A percentile compares a stretch with the other conserved stretches of the same genome.
Evolutionary conservation across 441 rosid species (phyloP).

Genomic region (Populus hybrid): DNA sequence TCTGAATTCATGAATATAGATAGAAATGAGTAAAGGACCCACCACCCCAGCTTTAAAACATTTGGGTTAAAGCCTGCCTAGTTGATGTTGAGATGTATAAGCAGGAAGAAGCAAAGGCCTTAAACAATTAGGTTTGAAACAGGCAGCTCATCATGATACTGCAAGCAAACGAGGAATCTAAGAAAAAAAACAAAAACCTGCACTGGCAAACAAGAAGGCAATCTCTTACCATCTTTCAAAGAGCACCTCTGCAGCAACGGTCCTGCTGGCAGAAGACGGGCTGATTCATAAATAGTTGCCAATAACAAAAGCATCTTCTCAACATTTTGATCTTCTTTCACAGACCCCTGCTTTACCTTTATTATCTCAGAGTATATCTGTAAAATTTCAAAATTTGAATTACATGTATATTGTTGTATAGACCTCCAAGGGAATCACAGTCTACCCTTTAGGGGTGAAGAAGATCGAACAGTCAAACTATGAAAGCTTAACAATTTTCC

Average conservation of each 20-base stretch:
- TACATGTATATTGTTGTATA: slow-evolving; percentile 9
- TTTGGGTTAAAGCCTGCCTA: neutral
- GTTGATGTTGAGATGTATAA: neutral
- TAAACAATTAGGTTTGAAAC: slow-evolving; percentile 5
- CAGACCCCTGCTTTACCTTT: slow-evolving; percentile 25
- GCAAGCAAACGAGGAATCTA: neutral
- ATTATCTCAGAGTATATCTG: slow-evolving; percentile 52
- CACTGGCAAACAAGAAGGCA: neutral
- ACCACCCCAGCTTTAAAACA: neutral
- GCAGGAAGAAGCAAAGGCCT: neutral
- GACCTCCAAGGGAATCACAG: neutral
- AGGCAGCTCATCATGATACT: neutral
- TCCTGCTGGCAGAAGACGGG: slow-evolving; percentile 51
- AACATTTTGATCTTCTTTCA: slow-evolving; percentile 28
- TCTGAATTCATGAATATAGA: neutral
- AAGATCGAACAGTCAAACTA: neutral
- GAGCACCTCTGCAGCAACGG: slow-evolving; percentile 68
- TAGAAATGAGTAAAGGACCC: neutral
- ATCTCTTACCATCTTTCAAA: slow-evolving; percentile 41
- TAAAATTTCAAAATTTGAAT: slow-evolving; percentile 6
- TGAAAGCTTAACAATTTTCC: neutral
- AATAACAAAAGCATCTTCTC: slow-evolving; percentile 42
- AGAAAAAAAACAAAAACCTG: neutral
- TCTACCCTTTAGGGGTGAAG: neutral
- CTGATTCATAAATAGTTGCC: slow-evolving; percentile 63